Evolutionary conservation across 257 asterid species (phyloP), one percentile per base, ranked within the genome.

Genomic region (Marsdenia floribunda): DNA sequence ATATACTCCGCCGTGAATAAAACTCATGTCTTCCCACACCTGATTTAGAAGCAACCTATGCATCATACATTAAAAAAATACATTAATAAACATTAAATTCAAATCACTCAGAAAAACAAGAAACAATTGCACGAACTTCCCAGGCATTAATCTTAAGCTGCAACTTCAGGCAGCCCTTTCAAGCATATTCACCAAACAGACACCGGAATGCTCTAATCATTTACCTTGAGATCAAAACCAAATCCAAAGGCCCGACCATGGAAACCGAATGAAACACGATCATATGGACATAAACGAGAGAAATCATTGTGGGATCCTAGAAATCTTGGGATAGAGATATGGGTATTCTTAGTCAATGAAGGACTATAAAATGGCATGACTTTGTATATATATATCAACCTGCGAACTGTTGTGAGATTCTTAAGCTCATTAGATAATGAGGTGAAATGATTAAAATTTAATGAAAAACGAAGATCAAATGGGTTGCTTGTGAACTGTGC

Each of bases 301-400:
- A 46, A 78, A 72, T 71, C 63, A 73, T 78, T 68, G 68, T 26
- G 76, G 61, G 46, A 16, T 52, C 40, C 81, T 54, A 71, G 35
- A 79, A 71, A 77, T 63, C 84, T 82, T 61, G 76, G 57, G 46
- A 55, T 75, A 61, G 71, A 69, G 76, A 38, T 0, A 18, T 78
- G 77, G 82, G 73, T 74, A 71, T 68, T 74, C 55, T 53, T 77
- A 19, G 80, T 35, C 57, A 84, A 52, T 49, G 76, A 46, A 70
- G 80, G 78, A 3, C 82, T 74, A 80, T 73, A 80, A 77, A 85
- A 82, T 76, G 82, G 89, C 90, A 91, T 86, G 79, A 80, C 82
- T 59, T 53, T 18, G 26, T 14, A 24, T 22, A 38, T 16, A 50
- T 14, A 49, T 22, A 29, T 49, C 73, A 29, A 70, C 58, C 24